Percentiles rank a stretch among this genome's conserved stretches.
Evolutionary conservation across 2,329 filamentous ascomycete genomes (phyloP).

Genomic region (Diaporthe helianthi): DNA sequence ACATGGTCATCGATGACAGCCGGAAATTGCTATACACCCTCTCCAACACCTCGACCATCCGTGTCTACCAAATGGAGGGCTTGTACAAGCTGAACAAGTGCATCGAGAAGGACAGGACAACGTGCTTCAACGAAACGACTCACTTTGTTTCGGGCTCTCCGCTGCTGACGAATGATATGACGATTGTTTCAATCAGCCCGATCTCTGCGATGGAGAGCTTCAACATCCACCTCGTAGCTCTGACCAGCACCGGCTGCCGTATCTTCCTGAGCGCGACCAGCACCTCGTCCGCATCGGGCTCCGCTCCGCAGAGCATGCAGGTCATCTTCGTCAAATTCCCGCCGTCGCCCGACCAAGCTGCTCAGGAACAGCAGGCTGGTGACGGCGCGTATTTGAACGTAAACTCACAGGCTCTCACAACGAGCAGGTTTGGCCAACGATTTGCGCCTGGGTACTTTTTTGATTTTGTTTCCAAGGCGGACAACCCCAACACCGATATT

Average conservation of each 20-base stretch:
- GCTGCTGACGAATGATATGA: conserved; percentile 72
- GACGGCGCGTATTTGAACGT: conserved; percentile 53
- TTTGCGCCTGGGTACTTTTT: conserved; percentile 93
- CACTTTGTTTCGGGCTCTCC: conserved; percentile 82
- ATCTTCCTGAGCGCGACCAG: conserved; percentile 92
- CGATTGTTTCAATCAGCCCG: conserved; percentile 84
- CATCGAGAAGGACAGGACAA: conserved; percentile 69
- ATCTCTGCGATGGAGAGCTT: conserved; percentile 81
- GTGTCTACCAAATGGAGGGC: conserved; percentile 85
- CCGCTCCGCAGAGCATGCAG: conserved; percentile 91
- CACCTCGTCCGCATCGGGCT: conserved; percentile 69
- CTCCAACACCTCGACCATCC: conserved; percentile 85
- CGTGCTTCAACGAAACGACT: conserved; percentile 75
- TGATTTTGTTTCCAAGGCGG: conserved; percentile 71
- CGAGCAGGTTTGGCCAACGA: conserved; percentile 60
- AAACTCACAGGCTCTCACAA: conserved; percentile 56
- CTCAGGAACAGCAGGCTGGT: conserved; percentile 43
- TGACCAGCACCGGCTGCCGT: conserved; percentile 88
- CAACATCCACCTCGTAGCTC: conserved; percentile 86
- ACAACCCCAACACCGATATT: conserved; percentile 63
- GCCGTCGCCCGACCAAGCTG: conserved; percentile 53
- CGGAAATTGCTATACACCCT: conserved; percentile 90
- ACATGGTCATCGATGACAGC: conserved; percentile 88
- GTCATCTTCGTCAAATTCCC: conserved; percentile 97
- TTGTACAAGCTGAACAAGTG: conserved; percentile 67